Evolutionary conservation across 108 stramenopile species (phyloP).

Genomic region (Chaetoceros tenuissimus): DNA sequence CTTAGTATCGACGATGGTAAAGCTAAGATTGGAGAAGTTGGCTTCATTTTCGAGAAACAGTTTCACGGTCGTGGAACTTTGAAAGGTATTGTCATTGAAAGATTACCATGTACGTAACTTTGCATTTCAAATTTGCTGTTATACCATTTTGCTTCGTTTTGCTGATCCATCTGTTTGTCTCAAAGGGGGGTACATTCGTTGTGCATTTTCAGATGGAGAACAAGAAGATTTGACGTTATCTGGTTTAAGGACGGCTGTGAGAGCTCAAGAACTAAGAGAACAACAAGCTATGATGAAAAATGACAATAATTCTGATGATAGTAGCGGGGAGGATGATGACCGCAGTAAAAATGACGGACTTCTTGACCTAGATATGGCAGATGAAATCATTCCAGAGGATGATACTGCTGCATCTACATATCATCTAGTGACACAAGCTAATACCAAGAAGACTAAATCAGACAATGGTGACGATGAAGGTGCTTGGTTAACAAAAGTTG

Average conservation of each 20-base stretch:
- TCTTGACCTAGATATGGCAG: conserved; percentile 2
- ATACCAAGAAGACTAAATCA: conserved; percentile 1
- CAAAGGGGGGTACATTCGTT: background rate
- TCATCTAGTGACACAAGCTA: background rate
- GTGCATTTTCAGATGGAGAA: conserved; percentile 2
- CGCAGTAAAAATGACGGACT: conserved; percentile 1
- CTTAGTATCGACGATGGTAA: too few species aligned
- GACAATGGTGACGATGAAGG: conserved; percentile 8
- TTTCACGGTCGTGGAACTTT: conserved; percentile 4
- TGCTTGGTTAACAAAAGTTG: conserved; percentile 28
- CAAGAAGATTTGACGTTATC: background rate
- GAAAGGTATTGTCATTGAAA: conserved; percentile 5
- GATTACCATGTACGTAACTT: too few species aligned
- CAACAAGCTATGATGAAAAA: conserved; percentile 9
- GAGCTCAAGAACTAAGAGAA: background rate
- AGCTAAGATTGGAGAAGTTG: conserved; percentile 8
- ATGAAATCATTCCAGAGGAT: conserved; percentile 24
- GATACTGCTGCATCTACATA: conserved; percentile 24
- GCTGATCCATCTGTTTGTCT: too few species aligned
- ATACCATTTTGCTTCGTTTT: too few species aligned
- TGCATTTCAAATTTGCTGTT: too few species aligned
- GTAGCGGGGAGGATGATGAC: conserved; percentile 14
- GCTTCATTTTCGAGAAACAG: conserved; percentile 6
- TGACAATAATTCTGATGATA: conserved; percentile 30
- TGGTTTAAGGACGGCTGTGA: background rate